Percentiles rank a stretch among this genome's conserved stretches.
phyloP scores from a whole-genome alignment of 331 rosid species.

The Quercus lobata region DNA sequence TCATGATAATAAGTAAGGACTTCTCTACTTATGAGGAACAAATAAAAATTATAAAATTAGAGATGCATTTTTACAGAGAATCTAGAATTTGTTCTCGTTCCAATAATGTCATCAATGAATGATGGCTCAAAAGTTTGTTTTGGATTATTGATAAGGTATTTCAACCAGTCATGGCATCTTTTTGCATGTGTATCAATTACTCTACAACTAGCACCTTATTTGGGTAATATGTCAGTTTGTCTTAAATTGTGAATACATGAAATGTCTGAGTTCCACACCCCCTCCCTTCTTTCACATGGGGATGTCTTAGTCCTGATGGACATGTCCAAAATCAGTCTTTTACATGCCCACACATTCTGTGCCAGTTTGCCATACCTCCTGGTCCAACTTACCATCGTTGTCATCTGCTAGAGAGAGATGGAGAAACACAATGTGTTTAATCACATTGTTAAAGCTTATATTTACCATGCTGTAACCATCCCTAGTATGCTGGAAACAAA shows the following conservation, averaged over 20 bases:
- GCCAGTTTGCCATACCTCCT: not conserved
- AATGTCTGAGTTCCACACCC: not conserved
- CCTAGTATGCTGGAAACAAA: not conserved
- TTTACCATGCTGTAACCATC: not conserved
- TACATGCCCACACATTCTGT: not conserved
- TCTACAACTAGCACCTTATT: too few relatives aligned
- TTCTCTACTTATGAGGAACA: too few relatives aligned
- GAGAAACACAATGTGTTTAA: not conserved
- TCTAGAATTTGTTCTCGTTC: too few relatives aligned
- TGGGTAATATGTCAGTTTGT: not conserved
- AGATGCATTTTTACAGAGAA: too few relatives aligned
- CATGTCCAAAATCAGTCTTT: not conserved
- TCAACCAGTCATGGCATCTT: not conserved
- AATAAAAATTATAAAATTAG: too few relatives aligned
- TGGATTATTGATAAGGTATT: not conserved
- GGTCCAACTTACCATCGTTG: not conserved
- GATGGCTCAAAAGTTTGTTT: too few relatives aligned
- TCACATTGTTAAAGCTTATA: too few relatives aligned
- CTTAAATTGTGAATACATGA: not conserved
- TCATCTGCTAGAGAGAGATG: not conserved
- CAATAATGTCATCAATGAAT: too few relatives aligned
- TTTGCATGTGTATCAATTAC: not conserved
- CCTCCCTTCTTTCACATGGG: not conserved
- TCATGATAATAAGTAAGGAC: too few relatives aligned
- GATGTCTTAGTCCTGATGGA: not conserved